Evolutionary conservation across 768 basidiomycete genomes (phyloP), one percentile per base, ranked within the genome.

Genomic region (Amyloporia xantha): DNA sequence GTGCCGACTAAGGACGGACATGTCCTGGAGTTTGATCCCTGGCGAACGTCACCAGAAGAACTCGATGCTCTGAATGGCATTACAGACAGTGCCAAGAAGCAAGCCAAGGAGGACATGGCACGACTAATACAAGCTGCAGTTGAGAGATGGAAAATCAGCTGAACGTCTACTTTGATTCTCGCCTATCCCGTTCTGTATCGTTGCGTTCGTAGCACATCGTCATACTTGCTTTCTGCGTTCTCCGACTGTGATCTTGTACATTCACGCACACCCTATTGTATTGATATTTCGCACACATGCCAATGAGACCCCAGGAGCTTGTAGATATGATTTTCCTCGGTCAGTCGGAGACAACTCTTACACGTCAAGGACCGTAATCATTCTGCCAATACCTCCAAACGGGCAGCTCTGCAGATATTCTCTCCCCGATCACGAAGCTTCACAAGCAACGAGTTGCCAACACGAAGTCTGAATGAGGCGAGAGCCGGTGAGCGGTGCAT

Each of bases 1-100:
- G 82, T 92, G n/a, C 81, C 86, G 4, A 90, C 83, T 0, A 79
- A 75, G 35, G 88, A 91, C 55, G 91, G 91, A 0, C 81, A 85
- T 56, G 64, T 86, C n/a, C 73, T 95, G 21, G 82, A 84, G 62
- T 92, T 95, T 58, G 86, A 95, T 56, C 91, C 91, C 7, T 68
- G 94, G 37, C 73, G 75, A 50, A 82, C 86, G 12, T 81, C 84
- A 2, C 82, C 89, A 1, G 73, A 75, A 2, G 73, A 86, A 41
- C 67, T 94, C 25, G 86, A 91, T 58, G 80, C 77, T 26, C 71
- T 90, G 6, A 82, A 87, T 46, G 87, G 86, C 4, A 86, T 91
- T 51, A 79, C 85, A 0, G 79, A 84, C 48, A 85, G 83, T 57
- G 86, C 88, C 37, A 91, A 90, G 74, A 87, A 86, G 60, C 81